Evolutionary conservation across 306 rosid genomes (phyloP).

Genomic region (Sicyos edulis): DNA sequence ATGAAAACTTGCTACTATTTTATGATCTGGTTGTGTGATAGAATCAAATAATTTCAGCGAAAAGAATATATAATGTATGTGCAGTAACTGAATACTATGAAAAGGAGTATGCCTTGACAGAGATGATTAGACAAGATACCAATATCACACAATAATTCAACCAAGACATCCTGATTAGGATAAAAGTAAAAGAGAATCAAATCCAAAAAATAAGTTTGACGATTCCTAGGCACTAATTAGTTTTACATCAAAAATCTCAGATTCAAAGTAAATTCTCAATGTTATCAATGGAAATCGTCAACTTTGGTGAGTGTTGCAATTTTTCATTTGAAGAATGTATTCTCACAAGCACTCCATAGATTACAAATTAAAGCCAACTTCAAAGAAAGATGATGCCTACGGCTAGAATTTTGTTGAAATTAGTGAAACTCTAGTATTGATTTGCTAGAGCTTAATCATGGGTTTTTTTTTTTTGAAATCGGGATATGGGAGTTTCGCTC

Average conservation of each 20-base stretch:
- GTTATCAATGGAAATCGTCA: no score
- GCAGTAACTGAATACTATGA: neutral
- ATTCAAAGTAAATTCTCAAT: neutral
- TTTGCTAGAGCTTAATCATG: no score
- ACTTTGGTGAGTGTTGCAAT: no score
- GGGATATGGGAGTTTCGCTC: no score
- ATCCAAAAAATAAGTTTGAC: neutral
- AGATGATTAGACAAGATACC: neutral
- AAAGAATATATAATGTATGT: neutral
- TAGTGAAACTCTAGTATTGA: no score
- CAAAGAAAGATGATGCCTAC: no score
- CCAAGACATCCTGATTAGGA: neutral
- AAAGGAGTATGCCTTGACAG: neutral
- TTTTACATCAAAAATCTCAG: neutral
- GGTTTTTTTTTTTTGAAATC: no score
- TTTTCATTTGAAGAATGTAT: no score
- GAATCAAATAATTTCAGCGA: neutral
- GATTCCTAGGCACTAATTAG: neutral
- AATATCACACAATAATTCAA: neutral
- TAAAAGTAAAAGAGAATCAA: neutral
- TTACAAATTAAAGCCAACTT: no score
- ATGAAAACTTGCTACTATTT: constrained; percentile 65
- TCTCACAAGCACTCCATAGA: no score
- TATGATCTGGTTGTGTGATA: constrained; percentile 49
- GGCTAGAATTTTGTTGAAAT: no score